phyloP scores from a whole-genome alignment of 164 flowering plant genomes.

The Paratinospora sagittata region DNA sequence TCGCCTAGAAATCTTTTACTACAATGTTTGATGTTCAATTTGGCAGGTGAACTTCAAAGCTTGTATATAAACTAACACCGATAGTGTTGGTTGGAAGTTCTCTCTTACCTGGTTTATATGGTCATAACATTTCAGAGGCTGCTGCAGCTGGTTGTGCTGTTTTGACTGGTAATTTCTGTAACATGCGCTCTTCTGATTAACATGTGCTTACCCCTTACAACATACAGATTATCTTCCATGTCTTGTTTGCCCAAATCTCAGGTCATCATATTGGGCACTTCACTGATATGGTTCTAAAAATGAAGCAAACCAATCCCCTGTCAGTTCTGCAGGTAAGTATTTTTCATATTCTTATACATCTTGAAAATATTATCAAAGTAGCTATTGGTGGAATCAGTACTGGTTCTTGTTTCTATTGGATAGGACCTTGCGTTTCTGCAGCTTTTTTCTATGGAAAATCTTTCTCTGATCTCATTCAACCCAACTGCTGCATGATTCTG shows the following conservation, averaged over 20 bases:
- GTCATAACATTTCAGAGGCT: slow-evolving; percentile 95
- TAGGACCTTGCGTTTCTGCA: too few relatives aligned
- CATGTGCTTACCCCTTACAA: too few relatives aligned
- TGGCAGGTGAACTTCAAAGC: slow-evolving; percentile 69
- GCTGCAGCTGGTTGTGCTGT: slow-evolving; percentile 96
- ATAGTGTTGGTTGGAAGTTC: slow-evolving; percentile 95
- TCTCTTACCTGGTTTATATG: slow-evolving; percentile 69
- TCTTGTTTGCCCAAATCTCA: slow-evolving; percentile 15
- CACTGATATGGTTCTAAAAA: slow-evolving; percentile 60
- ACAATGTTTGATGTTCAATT: not conserved
- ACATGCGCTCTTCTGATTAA: too few relatives aligned
- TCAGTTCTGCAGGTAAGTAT: slow-evolving; percentile 66
- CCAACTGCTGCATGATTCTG: too few relatives aligned
- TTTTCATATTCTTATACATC: not conserved
- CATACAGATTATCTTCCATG: too few relatives aligned
- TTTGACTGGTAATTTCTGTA: slow-evolving; percentile 48
- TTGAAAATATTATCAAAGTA: not conserved
- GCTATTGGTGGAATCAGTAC: too few relatives aligned
- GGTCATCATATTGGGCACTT: slow-evolving; percentile 91
- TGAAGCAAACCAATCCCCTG: slow-evolving; percentile 55
- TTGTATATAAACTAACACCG: slow-evolving; percentile 58
- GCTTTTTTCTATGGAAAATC: too few relatives aligned
- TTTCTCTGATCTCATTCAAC: too few relatives aligned
- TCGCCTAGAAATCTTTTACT: not conserved
- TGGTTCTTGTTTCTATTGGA: too few relatives aligned